phyloP scores from a whole-genome alignment of 306 rosid genomes.

The Dryas alaskensis region DNA sequence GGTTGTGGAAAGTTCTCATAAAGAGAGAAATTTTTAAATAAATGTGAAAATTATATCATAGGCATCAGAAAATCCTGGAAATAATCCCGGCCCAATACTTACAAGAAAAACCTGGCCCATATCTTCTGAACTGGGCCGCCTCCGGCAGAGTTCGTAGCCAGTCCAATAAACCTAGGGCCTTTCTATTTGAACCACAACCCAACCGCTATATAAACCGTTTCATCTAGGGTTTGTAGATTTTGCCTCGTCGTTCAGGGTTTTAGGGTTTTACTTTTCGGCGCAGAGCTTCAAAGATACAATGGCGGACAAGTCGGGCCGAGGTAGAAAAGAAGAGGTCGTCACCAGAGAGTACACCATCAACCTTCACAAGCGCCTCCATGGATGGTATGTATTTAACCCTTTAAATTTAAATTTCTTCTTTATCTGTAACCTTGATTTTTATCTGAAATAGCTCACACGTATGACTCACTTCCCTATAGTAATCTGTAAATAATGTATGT shows the following conservation, averaged over 20 bases:
- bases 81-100: neutral
- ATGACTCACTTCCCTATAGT: neutral
- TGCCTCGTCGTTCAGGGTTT: constrained; percentile 10
- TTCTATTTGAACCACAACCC: neutral
- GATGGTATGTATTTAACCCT: constrained; percentile 28
- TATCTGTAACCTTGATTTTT: neutral
- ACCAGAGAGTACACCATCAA: constrained; percentile 47
- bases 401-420: neutral
- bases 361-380: constrained; percentile 51
- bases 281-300: constrained; percentile 29
- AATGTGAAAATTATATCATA: no score
- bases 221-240: neutral
- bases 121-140: no score
- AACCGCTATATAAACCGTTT: neutral
- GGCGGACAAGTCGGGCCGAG: constrained; percentile 44
- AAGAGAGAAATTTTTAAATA: no score
- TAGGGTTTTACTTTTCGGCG: neutral
- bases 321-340: constrained; percentile 43
- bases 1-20: no score
- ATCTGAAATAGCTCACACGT: neutral
- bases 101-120: no score
- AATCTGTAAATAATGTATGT: neutral
- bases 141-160: neutral
- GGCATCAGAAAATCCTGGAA: no score
- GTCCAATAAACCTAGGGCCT: neutral